A percentile compares a stretch with the other conserved stretches of the same genome.
Conservation (phyloP, 768 basidiomycete species). For the Termitomyces sp. region DNA sequence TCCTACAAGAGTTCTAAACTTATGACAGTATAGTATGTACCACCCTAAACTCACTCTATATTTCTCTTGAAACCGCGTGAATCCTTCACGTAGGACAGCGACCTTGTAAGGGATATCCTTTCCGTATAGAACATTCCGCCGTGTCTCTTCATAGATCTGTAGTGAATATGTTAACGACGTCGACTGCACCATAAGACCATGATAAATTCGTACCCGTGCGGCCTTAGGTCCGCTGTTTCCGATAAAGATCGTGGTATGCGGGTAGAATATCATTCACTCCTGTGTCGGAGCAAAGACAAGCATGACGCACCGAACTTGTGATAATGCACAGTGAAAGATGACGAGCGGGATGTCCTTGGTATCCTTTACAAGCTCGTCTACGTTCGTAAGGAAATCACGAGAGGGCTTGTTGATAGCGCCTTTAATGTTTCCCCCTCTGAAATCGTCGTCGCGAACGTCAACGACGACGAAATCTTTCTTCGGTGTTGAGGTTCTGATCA, state of each 20-base stretch:
- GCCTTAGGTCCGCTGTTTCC: slow-evolving; percentile 69
- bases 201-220: slow-evolving; percentile 47
- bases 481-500: slow-evolving; percentile 61
- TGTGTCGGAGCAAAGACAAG: background rate
- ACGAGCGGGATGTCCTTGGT: slow-evolving; percentile 58
- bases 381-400: slow-evolving; percentile 44
- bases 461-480: slow-evolving; percentile 70
- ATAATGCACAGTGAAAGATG: slow-evolving; percentile 76
- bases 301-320: slow-evolving; percentile 63
- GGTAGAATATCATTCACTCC: background rate
- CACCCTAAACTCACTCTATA: slow-evolving; percentile 46
- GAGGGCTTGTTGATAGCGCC: slow-evolving; percentile 61
- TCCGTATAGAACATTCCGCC: slow-evolving; percentile 39
- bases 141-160: slow-evolving; percentile 67
- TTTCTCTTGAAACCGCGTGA: slow-evolving; percentile 61
- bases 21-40: background rate
- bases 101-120: slow-evolving; percentile 48
- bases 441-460: slow-evolving; percentile 85
- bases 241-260: background rate
- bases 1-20: slow-evolving; percentile 25
- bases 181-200: background rate
- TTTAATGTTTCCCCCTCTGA: slow-evolving; percentile 73
- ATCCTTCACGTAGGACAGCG: slow-evolving; percentile 66
- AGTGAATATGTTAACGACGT: slow-evolving; percentile 2
- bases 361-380: slow-evolving; percentile 53